These are phyloP conservation scores for Geranium incanum DNA, from an alignment of 441 rosid species.

Conservation along the genomic window DNA sequence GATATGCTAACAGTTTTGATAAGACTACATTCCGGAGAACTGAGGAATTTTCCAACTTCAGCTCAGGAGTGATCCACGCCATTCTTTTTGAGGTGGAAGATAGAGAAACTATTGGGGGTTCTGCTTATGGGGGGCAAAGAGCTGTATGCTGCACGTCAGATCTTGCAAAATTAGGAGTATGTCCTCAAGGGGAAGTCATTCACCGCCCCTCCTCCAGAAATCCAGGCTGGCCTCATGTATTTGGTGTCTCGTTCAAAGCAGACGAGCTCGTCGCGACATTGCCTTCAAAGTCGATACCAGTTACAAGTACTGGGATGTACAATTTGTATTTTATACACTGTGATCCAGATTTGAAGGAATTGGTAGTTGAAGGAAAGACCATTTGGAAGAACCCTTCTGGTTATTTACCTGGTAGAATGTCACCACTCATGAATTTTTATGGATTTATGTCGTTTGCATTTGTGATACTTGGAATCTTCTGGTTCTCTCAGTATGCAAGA, in stretches of 20 bases:
- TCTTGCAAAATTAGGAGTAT: slow-evolving; percentile 80
- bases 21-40: slow-evolving; percentile 61
- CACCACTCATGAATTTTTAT: slow-evolving; percentile 83
- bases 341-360: slow-evolving; percentile 57
- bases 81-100: slow-evolving; percentile 83
- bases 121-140: slow-evolving; percentile 96
- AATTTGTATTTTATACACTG: slow-evolving; percentile 90
- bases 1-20: slow-evolving; percentile 52
- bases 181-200: slow-evolving; percentile 69
- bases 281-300: slow-evolving; percentile 47
- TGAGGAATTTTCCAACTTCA: slow-evolving; percentile 39
- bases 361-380: slow-evolving; percentile 70
- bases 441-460: slow-evolving; percentile 88
- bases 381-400: slow-evolving; percentile 91
- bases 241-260: slow-evolving; percentile 46
- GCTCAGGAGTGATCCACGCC: slow-evolving; percentile 57
- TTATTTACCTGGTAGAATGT: slow-evolving; percentile 90
- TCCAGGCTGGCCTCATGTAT: slow-evolving; percentile 71
- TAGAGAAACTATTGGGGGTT: slow-evolving; percentile 80
- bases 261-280: slow-evolving; percentile 41
- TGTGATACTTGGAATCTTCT: slow-evolving; percentile 74
- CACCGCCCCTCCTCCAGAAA: slow-evolving; percentile 57
- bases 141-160: slow-evolving; percentile 90
- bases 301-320: slow-evolving; percentile 87
- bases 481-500: slow-evolving; percentile 89